Base-by-base conservation (phyloP, 2,329 filamentous ascomycete genomes). In the Paecilomyces sp. region DNA sequence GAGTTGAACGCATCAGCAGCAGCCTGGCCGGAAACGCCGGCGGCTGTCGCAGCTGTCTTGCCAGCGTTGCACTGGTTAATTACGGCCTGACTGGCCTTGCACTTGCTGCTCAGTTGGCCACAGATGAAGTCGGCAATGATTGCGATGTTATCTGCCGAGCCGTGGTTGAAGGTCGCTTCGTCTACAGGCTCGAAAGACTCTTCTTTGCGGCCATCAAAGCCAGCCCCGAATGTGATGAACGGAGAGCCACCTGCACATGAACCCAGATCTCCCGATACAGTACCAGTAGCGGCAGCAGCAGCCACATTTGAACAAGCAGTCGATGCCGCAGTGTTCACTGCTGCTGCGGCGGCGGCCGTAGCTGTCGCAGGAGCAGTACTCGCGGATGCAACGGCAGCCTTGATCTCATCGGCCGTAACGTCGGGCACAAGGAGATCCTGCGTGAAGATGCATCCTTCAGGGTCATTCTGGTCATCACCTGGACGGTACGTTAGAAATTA, bases 381-480 rank as follows among this genome's bases (percentile, higher is more conserved):
- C 55, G 63, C 66, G 62, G 68, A 77, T 28, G 75, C 74, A 36
- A 80, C 80, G 4, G 81, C 82, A 8, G 79, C 76, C 11, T 71
- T 65, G 61, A 85, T 80, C 70, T 85, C 83, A 3, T 74, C 82
- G 12, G 76, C 74, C 0, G 77, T 80, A 24, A 81, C 80, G 61
- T 85, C 83, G 33, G 83, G 73, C 6, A 85, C 82, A 11, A 84
- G 75, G 5, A 84, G 76, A 15, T 77, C 76, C 61, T 80, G 69
- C 6, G 77, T 76, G 67, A 83, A 84, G 68, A 85, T 85, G 67
- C 83, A 85, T 7, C 83, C 83, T 3, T 73, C 72, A 1, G 74
- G 67, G 60, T 84, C 80, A 54, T 80, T 69, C 2, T 64, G 70
- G 18, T 74, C 74, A 62, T 85, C 77, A 57, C 62, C 62, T 63